Percentiles rank a stretch among this genome's conserved stretches.
These are phyloP conservation scores for Santalum album DNA, from an alignment of 164 flowering plant genomes.

Conservation along the genomic window DNA sequence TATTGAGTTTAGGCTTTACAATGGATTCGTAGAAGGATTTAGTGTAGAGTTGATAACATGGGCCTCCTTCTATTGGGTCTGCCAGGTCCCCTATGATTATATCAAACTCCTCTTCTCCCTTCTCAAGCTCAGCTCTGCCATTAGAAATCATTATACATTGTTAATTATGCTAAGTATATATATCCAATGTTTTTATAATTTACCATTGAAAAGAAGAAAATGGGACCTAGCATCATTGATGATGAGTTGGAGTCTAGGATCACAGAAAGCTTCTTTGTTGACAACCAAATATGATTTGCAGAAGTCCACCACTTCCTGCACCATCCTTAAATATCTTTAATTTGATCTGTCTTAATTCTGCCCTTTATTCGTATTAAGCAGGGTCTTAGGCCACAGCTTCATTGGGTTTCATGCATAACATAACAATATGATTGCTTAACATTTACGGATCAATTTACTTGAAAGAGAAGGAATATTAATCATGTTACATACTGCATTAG, in stretches of 20 bases:
- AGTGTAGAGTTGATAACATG: slow-evolving; percentile 92
- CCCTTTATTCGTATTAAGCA: too few species aligned
- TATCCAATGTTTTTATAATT: too few species aligned
- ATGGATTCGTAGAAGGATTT: slow-evolving; percentile 75
- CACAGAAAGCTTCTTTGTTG: slow-evolving; percentile 76
- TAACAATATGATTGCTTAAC: not conserved
- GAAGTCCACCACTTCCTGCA: slow-evolving; percentile 88
- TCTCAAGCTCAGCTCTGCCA: slow-evolving; percentile 68
- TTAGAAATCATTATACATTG: slow-evolving; percentile 5
- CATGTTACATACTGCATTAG: too few species aligned
- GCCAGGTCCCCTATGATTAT: slow-evolving; percentile 90
- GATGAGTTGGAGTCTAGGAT: slow-evolving; percentile 68
- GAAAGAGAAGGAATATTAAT: not conserved
- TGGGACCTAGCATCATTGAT: slow-evolving; percentile 82
- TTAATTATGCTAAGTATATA: not conserved
- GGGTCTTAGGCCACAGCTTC: too few species aligned
- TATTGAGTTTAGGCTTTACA: slow-evolving; percentile 65
- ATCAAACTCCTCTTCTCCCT: slow-evolving; percentile 54
- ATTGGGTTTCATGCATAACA: too few species aligned
- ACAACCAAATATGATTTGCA: slow-evolving; percentile 65
- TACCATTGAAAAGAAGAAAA: too few species aligned
- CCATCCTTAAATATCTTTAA: too few species aligned
- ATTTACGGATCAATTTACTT: not conserved
- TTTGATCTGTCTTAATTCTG: too few species aligned
- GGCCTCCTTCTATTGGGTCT: slow-evolving; percentile 94